phyloP scores from a whole-genome alignment of 305 asterid species.

The Rubia balearica region DNA sequence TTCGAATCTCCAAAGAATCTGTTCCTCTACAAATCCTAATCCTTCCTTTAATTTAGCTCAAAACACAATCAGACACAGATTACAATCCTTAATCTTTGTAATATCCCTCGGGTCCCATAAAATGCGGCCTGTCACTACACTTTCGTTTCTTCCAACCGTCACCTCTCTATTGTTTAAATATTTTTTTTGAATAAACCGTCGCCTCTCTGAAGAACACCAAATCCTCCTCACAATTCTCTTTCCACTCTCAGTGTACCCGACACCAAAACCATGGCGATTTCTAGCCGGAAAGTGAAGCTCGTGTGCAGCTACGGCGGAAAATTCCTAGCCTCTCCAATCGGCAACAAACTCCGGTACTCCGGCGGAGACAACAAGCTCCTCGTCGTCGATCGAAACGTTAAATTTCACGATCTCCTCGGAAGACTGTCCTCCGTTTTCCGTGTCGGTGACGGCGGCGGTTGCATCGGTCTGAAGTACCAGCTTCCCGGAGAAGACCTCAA shows the following conservation, averaged over 20 bases:
- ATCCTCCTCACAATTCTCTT: neutral
- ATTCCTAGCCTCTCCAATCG: slow-evolving; percentile 44
- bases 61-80: too few relatives aligned
- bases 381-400: slow-evolving; percentile 51
- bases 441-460: slow-evolving; percentile 8
- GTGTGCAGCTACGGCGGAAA: slow-evolving; percentile 80
- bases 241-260: neutral
- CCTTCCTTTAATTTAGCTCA: too few relatives aligned
- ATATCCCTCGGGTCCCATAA: neutral
- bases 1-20: neutral
- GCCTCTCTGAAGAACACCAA: neutral
- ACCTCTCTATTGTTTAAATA: too few relatives aligned
- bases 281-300: slow-evolving; percentile 37
- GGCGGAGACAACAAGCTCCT: slow-evolving; percentile 85
- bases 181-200: too few relatives aligned
- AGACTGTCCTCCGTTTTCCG: slow-evolving; percentile 37
- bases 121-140: neutral
- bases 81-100: too few relatives aligned
- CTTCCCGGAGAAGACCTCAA: slow-evolving; percentile 73
- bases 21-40: too few relatives aligned
- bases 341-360: slow-evolving; percentile 50
- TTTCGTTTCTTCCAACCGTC: neutral
- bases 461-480: slow-evolving; percentile 52
- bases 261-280: neutral
- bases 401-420: slow-evolving; percentile 37